These are phyloP conservation scores for Hyphopichia wangnamkhiaoensis DNA, from an alignment of 1,139 yeast genomes.

Conservation along the genomic window DNA sequence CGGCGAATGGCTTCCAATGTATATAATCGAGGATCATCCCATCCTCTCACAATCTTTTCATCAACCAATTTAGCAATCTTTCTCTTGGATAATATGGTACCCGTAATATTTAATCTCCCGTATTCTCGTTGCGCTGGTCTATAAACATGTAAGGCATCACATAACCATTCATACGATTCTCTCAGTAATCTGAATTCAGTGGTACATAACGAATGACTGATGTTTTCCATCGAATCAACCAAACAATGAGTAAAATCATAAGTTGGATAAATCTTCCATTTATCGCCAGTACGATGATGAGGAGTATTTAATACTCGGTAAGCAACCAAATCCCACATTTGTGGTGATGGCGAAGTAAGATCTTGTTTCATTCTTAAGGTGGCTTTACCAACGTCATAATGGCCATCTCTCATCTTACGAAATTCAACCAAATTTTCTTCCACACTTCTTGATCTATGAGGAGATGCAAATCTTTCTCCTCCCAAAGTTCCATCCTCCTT, in stretches of 20 bases:
- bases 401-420: conserved; percentile 89
- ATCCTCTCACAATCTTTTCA: conserved; percentile 80
- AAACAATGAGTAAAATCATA: conserved; percentile 98
- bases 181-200: conserved; percentile 90
- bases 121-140: conserved; percentile 99
- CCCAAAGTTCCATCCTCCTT: conserved; percentile 91
- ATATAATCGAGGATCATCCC: conserved; percentile 98
- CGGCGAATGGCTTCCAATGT: conserved; percentile 94
- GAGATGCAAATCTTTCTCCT: conserved; percentile 84
- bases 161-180: conserved; percentile 97
- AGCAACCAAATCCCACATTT: conserved; percentile 99
- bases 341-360: conserved; percentile 88
- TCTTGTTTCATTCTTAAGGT: conserved; percentile 97
- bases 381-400: conserved; percentile 86
- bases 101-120: conserved; percentile 93
- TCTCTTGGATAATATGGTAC: conserved; percentile 92
- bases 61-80: conserved; percentile 91
- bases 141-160: conserved; percentile 92
- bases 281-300: conserved; percentile 94
- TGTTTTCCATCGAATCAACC: conserved; percentile 96
- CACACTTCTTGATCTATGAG: conserved; percentile 66
- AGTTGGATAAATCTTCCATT: conserved; percentile 98
- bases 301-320: conserved; percentile 90
- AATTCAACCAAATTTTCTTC: conserved; percentile 80
- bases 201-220: conserved; percentile 92